Evolutionary conservation across 768 basidiomycete genomes (phyloP), one percentile per base, ranked within the genome.

Genomic region (Tulasnella calospora): DNA sequence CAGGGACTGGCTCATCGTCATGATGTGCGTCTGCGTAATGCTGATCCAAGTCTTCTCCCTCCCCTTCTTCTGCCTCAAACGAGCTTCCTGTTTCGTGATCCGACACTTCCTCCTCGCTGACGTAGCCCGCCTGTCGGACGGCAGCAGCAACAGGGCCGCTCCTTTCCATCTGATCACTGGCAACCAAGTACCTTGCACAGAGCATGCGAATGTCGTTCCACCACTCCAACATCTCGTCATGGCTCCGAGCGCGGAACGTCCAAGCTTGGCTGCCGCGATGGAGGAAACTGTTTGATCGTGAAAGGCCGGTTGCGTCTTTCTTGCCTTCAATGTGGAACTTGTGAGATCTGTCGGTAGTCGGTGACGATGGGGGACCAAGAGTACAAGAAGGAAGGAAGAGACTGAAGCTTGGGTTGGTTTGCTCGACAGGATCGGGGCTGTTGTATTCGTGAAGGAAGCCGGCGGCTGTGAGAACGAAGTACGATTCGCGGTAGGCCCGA

Each of bases 171-270:
- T 90, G 89, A 86, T 99, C 98, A 80, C 92, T 94, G 44, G 96
- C 95, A 55, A 99, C 94, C 75, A 99, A 88, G 83, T 98, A 98
- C 80, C 95, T 85, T 30, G 96, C 95, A 82, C 95, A 96, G 55
- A 97, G 86, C 94, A 96, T 96, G 79, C 94, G 85, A 55, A 96
- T 87, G 83, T 99, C 98, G 83, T 99, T 99, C 98, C 98, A 99
- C 94, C 98, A 98, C 86, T 99, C 98, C 95, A 98, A 95, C 95
- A 98, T 95, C 81, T 98, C 97, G 80, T 99, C 97, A 81, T 93
- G 90, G 79, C 91, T 92, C 79, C 97, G 86, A 70, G 93, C 89
- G 46, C 95, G 89, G 88, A 99, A 99, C 72, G 91, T 93, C 91
- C 93, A 99, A 38, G 94, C 94, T 81, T 90, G 88, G 76, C 89